Base-by-base conservation (phyloP, 768 basidiomycete genomes). In the Russula lepida region DNA sequence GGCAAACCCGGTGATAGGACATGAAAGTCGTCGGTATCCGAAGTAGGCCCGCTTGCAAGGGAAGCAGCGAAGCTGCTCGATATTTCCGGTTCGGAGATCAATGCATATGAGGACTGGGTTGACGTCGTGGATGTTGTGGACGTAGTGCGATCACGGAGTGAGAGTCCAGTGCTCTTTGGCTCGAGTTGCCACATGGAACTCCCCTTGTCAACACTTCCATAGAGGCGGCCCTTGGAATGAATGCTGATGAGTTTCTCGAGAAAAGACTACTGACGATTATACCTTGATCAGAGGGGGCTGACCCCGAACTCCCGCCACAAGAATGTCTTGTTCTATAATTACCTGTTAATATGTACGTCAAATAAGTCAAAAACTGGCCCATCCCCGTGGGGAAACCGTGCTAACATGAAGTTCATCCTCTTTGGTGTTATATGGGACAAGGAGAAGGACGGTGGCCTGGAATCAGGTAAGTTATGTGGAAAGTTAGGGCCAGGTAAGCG, bases 11-110 rank as follows among this genome's bases (percentile, higher is more conserved):
- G 80, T 12, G 86, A 85, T 3, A 81, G 68, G 1, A 71, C 69
- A 12, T 75, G 75, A 43, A 75, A 70, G 63, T 90, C 88, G 58
- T 91, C 89, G 15, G 77, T 76, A 61, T 92, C 89, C 25, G 89
- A 90, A 12, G 79, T 78, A 28, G 83, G 84, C 15, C 77, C 84
- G 65, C 86, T 86, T 69, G 89, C 89, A 4, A 91, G 78, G 30
- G 89, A 91, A 6, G 87, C 88, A 1, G 88, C 87, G 65, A 91
- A 90, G 70, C 86, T 88, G 73, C 88, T 90, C 5, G 89, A 89
- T 54, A 91, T 86, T 65, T 92, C 89, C 2, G 83, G 84, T 66
- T 92, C 89, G n/a, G 89, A 90, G 9, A 92, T 78, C 58, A 89
- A 79, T 4, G 89, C 89, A 67, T 84, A 92, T 0, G 89, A 92